phyloP scores from a whole-genome alignment of 305 asterid species.

The Ruellia speciosa region DNA sequence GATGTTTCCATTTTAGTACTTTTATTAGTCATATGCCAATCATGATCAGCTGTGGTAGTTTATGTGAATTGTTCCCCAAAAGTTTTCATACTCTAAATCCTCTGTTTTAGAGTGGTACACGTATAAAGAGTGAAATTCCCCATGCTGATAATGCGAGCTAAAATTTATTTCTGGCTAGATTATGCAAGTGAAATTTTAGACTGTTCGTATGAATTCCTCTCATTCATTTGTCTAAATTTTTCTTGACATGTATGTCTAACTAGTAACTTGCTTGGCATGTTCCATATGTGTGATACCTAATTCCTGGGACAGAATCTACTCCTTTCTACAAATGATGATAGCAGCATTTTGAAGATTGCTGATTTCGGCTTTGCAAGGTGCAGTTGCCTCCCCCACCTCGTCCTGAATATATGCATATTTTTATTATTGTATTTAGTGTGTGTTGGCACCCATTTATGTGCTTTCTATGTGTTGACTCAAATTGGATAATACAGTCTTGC shows the following conservation, averaged over 20 bases:
- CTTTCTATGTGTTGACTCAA: neutral
- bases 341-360: slow-evolving; percentile 78
- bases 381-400: slow-evolving; percentile 17
- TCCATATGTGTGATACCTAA: slow-evolving; percentile 21
- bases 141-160: slow-evolving; percentile 7
- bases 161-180: neutral
- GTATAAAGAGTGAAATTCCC: slow-evolving; percentile 12
- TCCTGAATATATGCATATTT: slow-evolving; percentile 1
- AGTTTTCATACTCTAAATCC: neutral
- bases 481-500: neutral
- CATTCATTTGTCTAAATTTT: neutral
- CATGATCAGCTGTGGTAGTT: neutral
- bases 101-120: neutral
- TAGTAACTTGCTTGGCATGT: slow-evolving; percentile 24
- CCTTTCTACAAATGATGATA: slow-evolving; percentile 59
- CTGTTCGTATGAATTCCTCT: neutral
- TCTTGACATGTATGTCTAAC: slow-evolving; percentile 16
- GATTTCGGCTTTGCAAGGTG: slow-evolving; percentile 99
- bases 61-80: neutral
- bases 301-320: slow-evolving; percentile 71
- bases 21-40: neutral
- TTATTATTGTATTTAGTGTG: neutral
- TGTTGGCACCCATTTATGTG: neutral
- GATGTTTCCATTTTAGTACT: neutral
- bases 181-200: slow-evolving; percentile 8